Evolutionary conservation across 179 eudicot genomes (phyloP), one percentile per base, ranked within the genome.

Genomic region (Beta corolliflora): DNA sequence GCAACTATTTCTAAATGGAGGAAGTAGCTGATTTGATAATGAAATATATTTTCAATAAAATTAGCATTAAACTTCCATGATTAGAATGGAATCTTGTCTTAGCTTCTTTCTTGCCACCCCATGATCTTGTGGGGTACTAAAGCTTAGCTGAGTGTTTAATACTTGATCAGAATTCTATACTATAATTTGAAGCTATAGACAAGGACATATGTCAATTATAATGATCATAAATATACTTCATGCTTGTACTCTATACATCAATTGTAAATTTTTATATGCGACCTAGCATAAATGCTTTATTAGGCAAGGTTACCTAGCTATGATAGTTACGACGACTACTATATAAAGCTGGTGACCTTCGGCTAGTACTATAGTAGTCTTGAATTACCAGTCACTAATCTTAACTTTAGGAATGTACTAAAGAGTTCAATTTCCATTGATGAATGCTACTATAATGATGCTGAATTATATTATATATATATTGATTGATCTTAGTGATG

Each of bases 201-300:
- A 10, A 14, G 21, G 73, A 77, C 80, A 77, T 9, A 36, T 77
- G 73, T 65, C 73, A 50, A 63, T 36, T 36, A 36, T 2, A 48
- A 77, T 25, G 80, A 52, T 65, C 60, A 77, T 65, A 5, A 5
- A 3, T 5, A 66, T 4, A 16, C 41, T 50, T 77, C 29, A 66
- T 67, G 80, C 56, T 77, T 53, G 48, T 77, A 18, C 29, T 65
- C 48, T 46, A 44, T n/a, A 21, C 1, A 52, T 9, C 21, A 70
- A 7, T 41, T 44, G 10, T 69, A 13, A 44, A 14, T 44, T 70
- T 23, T 3, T 23, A 46, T 23, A 46, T 21, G 10, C 13, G 12
- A 45, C 25, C 55, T 44, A 44, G 73, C 73, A 70, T 70, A 3
- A 45, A 36, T 69, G 73, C 73, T 69, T 41, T 14, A 15, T 41